A percentile compares a stretch with the other conserved stretches of the same genome.
phyloP scores from a whole-genome alignment of 768 basidiomycete genomes.

The Pleurotus ostreatus region DNA sequence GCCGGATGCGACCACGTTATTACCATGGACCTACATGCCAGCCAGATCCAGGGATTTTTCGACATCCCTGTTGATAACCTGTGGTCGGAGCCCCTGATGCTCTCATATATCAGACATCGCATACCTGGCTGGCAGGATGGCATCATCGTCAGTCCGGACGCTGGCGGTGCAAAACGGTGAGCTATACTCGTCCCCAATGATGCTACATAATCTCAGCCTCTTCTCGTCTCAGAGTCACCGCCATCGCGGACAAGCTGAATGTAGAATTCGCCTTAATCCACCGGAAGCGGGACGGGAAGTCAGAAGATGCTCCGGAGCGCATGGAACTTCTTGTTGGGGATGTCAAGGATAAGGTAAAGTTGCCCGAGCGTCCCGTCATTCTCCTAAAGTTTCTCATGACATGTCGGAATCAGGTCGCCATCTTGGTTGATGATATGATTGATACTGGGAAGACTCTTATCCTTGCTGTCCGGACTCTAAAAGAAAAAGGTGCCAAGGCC shows the following conservation, averaged over 20 bases:
- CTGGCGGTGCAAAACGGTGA: slow-evolving; percentile 97
- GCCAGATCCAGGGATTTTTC: slow-evolving; percentile 98
- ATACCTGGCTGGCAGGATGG: slow-evolving; percentile 84
- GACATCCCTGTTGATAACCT: slow-evolving; percentile 98
- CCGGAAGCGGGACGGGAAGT: slow-evolving; percentile 75
- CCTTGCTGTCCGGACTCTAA: slow-evolving; percentile 79
- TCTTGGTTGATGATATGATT: slow-evolving; percentile 98
- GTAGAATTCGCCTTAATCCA: slow-evolving; percentile 96
- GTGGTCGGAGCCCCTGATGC: slow-evolving; percentile 93
- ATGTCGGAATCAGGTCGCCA: slow-evolving; percentile 58
- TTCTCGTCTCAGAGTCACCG: slow-evolving; percentile 63
- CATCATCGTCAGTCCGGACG: slow-evolving; percentile 95
- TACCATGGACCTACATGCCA: slow-evolving; percentile 98
- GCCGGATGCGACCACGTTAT: slow-evolving; percentile 99
- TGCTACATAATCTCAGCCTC: slow-evolving; percentile 8
- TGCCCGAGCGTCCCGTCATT: neutral
- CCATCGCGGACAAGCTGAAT: slow-evolving; percentile 92
- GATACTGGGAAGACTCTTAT: slow-evolving; percentile 90
- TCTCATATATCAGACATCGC: slow-evolving; percentile 84
- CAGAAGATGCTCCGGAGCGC: slow-evolving; percentile 60
- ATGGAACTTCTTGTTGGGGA: slow-evolving; percentile 96
- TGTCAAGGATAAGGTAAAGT: slow-evolving; percentile 77
- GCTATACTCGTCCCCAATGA: slow-evolving; percentile 22
- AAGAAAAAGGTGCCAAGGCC: slow-evolving; percentile 84
- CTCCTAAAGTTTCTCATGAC: slow-evolving; percentile 2